phyloP scores from a whole-genome alignment of 768 basidiomycete species.

The Pleurotus tuber-regium region DNA sequence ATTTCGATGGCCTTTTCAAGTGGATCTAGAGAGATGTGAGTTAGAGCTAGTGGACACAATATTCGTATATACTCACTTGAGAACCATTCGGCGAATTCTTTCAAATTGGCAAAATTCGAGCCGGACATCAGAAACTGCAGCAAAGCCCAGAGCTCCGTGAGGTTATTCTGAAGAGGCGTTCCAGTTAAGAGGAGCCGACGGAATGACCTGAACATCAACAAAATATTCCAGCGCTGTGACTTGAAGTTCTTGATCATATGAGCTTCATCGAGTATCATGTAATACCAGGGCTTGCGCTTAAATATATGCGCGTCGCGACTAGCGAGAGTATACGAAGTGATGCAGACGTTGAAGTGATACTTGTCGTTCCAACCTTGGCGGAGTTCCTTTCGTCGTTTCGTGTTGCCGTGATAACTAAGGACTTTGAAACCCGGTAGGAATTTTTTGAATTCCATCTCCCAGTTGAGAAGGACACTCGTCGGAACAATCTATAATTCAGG shows the following conservation, averaged over 20 bases:
- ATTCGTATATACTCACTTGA: constrained; percentile 62
- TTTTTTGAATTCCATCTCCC: constrained; percentile 97
- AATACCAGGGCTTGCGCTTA: constrained; percentile 92
- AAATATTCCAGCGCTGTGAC: constrained; percentile 89
- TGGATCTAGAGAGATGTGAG: constrained; percentile 55
- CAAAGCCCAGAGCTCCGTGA: constrained; percentile 94
- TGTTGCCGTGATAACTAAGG: constrained; percentile 86
- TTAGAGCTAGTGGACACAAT: neutral
- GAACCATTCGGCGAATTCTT: constrained; percentile 96
- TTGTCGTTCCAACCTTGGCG: constrained; percentile 91
- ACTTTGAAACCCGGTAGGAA: constrained; percentile 88
- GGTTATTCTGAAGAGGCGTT: constrained; percentile 94
- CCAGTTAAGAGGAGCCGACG: constrained; percentile 90
- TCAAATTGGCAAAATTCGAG: constrained; percentile 84
- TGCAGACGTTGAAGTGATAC: constrained; percentile 89
- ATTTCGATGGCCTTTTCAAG: constrained; percentile 92
- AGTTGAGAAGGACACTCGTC: constrained; percentile 91
- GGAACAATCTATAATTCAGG: constrained; percentile 63
- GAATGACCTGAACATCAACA: constrained; percentile 85
- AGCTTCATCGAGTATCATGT: constrained; percentile 94
- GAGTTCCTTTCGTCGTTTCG: constrained; percentile 86
- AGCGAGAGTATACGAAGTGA: constrained; percentile 93
- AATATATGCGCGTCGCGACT: constrained; percentile 88
- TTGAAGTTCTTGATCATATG: constrained; percentile 99
- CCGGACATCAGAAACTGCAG: constrained; percentile 94